Base-by-base conservation (phyloP, 306 rosid genomes). In the Dalbergia oliveri region DNA sequence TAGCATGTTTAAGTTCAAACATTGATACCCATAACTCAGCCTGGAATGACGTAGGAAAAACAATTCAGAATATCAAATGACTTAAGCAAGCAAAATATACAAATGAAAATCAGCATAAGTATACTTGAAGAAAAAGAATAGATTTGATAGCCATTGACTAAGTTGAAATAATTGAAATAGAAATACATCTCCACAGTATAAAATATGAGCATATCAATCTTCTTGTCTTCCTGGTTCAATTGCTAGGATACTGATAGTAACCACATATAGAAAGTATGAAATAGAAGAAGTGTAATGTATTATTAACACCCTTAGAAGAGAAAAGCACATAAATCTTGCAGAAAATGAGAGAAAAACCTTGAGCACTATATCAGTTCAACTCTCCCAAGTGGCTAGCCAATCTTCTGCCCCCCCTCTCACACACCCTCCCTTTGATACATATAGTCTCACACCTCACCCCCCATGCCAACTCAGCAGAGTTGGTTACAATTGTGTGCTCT, bases 171-270 rank as follows among this genome's bases (percentile, higher is more conserved):
- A 26, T 68, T 68, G 21, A 45, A 31, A 62, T 62, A 3, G 10
- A 62, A 62, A 62, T 62, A 26, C 31, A 8, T 62, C 60, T 26
- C 69, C 0, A 59, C 35, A 41, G 50, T 53, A 10, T 50, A 60
- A 78, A 54, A 82, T 19, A 61, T 57, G 54, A 16, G 53, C 62
- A 45, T 37, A 1, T 57, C 12, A 43, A 75, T 54, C 51, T 80
- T 58, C 77, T 44, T 69, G 51, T 72, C 53, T 72, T 80, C 41
- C 59, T 5, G 33, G 49, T 76, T 76, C 39, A 47, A 26, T 19
- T 33, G 72, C 73, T 14, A 75, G 39, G 72, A 44, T 62, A 63
- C 63, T 26, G 31, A 26, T 26, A 26, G 31, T 26, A 26, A 26
- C 31, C 3, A 26, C 3, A 26, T 1, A 26, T 26, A 26, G 31